These are phyloP conservation scores for Suhomyces kilbournensis DNA, from an alignment of 805 yeast species.

Conservation along the genomic window DNA sequence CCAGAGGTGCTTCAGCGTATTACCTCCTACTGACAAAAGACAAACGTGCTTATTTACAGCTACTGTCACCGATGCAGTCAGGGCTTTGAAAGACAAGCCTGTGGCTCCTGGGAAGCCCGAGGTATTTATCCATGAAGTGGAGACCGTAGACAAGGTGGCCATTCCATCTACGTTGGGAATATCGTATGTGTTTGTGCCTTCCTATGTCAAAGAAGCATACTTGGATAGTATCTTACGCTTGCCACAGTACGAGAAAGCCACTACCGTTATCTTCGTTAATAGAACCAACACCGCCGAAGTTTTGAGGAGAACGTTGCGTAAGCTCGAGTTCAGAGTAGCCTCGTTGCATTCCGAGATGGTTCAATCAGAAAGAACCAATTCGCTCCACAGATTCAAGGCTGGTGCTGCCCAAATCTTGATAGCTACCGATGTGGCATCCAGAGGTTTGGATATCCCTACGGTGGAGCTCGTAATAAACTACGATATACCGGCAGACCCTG, in stretches of 20 bases:
- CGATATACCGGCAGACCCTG: conserved; percentile 94
- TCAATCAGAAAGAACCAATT: conserved; percentile 85
- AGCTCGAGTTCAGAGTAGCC: conserved; percentile 76
- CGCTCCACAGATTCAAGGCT: conserved; percentile 89
- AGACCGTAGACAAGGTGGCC: conserved; percentile 68
- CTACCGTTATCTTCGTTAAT: conserved; percentile 87
- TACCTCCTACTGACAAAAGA: conserved; percentile 70
- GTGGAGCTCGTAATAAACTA: conserved; percentile 88
- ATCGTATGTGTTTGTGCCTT: conserved; percentile 73
- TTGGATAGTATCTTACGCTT: conserved; percentile 64
- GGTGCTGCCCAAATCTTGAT: conserved; percentile 89
- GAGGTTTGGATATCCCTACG: conserved; percentile 95
- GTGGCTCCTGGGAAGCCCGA: conserved; percentile 53
- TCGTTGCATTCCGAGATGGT: conserved; percentile 94
- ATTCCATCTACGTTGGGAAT: conserved; percentile 72
- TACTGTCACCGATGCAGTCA: conserved; percentile 89
- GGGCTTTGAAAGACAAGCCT: conserved; percentile 67
- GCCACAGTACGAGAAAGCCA: conserved; percentile 59
- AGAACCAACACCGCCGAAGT: conserved; percentile 88
- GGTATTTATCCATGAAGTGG: conserved; percentile 72
- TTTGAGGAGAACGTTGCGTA: conserved; percentile 69
- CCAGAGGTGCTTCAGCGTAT: conserved; percentile 61
- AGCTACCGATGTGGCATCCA: conserved; percentile 95
- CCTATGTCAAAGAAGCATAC: conserved; percentile 87
- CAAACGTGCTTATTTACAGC: conserved; percentile 94